Conservation (phyloP, 768 basidiomycete species). For the Leccinum pellstonianum region DNA sequence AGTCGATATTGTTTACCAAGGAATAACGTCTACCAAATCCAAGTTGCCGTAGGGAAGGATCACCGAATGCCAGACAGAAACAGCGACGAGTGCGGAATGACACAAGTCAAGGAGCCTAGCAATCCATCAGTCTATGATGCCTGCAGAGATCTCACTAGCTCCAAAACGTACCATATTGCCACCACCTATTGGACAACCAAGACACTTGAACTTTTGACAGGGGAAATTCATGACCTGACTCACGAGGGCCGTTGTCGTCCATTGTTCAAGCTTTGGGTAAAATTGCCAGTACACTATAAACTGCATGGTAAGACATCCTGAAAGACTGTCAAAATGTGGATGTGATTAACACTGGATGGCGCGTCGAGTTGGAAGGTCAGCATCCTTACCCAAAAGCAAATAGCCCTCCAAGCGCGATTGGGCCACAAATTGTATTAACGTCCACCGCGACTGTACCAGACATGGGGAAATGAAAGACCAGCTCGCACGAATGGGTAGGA, state of each 20-base stretch:
- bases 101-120: conserved; percentile 25
- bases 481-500: not conserved
- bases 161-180: conserved; percentile 17
- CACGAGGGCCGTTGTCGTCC: conserved; percentile 22
- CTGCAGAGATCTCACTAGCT: not conserved
- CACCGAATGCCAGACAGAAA: conserved; percentile 27
- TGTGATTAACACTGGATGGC: not conserved
- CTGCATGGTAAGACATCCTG: conserved; percentile 29
- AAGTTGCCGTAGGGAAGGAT: conserved; percentile 22
- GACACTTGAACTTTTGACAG: not conserved
- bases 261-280: conserved; percentile 13
- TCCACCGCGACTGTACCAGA: not conserved
- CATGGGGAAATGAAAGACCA: conserved; percentile 7
- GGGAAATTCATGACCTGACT: not conserved
- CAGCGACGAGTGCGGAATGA: conserved; percentile 23
- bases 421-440: conserved; percentile 14
- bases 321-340: conserved; percentile 17
- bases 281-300: conserved; percentile 25
- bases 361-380: not conserved
- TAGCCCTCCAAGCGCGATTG: conserved; percentile 25
- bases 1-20: conserved; percentile 18
- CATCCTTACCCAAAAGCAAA: conserved; percentile 21
- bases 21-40: conserved; percentile 10
- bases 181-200: conserved; percentile 15
- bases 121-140: not conserved